Conservation (phyloP, 495 filamentous ascomycete species). For the Podospora appendiculata region DNA sequence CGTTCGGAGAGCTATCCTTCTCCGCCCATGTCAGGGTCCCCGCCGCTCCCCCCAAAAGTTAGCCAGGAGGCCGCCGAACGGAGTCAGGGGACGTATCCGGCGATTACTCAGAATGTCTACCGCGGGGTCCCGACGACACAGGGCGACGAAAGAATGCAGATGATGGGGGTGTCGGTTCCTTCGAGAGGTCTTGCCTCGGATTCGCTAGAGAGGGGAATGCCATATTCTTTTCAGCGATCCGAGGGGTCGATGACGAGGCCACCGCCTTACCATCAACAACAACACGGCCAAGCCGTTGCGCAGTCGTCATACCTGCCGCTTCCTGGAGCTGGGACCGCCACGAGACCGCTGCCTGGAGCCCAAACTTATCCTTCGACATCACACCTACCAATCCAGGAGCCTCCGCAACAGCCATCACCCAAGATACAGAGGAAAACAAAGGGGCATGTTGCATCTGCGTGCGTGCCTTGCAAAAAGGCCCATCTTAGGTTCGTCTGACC, state of each 20-base stretch:
- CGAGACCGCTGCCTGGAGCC: conserved; percentile 19
- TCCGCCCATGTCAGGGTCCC: conserved; percentile 82
- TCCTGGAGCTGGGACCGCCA: conserved; percentile 14
- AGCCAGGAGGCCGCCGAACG: conserved; percentile 52
- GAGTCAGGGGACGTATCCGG: conserved; percentile 43
- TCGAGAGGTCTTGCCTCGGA: conserved; percentile 30
- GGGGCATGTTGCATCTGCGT: conserved; percentile 92
- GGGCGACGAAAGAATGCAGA: conserved; percentile 29
- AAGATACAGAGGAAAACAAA: conserved; percentile 80
- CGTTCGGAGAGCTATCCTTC: conserved; percentile 60
- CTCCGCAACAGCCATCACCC: conserved; percentile 35
- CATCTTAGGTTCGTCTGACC: conserved; percentile 56
- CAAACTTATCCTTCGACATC: conserved; percentile 25
- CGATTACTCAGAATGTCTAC: conserved; percentile 40
- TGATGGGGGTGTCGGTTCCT: conserved; percentile 19
- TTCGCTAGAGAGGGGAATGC: conserved; percentile 26
- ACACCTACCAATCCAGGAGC: conserved; percentile 26
- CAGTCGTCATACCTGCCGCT: conserved; percentile 29
- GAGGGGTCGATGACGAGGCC: conserved; percentile 28
- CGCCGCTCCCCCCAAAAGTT: conserved; percentile 58
- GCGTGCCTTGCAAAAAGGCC: conserved; percentile 94
- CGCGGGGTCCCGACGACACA: conserved; percentile 32
- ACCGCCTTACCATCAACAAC: conserved; percentile 29
- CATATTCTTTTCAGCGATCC: conserved; percentile 29
- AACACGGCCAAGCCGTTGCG: conserved; percentile 17